A percentile compares a stretch with the other conserved stretches of the same genome.
Evolutionary conservation across 345 rosid species (phyloP).

Genomic region (Syzygium oleosum): DNA sequence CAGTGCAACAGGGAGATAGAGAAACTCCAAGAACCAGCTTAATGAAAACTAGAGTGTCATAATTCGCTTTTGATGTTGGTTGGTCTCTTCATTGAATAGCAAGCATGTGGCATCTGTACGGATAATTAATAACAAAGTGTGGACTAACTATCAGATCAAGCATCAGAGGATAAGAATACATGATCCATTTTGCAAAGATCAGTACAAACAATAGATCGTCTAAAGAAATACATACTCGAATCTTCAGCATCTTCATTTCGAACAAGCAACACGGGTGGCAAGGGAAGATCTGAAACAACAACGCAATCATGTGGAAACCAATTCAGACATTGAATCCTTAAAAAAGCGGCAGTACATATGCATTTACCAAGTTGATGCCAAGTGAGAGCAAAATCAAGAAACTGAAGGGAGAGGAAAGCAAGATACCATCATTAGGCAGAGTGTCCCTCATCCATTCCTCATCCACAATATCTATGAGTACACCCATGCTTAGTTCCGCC

Average conservation of each 20-base stretch:
- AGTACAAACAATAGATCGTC: neutral
- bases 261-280: slow-evolving; percentile 69
- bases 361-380: neutral
- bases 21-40: neutral
- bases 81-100: neutral
- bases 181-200: neutral
- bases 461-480: slow-evolving; percentile 84
- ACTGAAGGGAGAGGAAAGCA: neutral
- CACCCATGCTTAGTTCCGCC: slow-evolving; percentile 69
- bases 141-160: neutral
- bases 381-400: neutral
- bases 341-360: neutral
- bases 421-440: slow-evolving; percentile 77
- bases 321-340: neutral
- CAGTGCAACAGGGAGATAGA: neutral
- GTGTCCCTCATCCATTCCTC: slow-evolving; percentile 98
- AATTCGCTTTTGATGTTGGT: neutral
- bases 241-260: slow-evolving; percentile 86
- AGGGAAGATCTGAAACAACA: slow-evolving; percentile 55
- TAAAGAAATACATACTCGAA: slow-evolving; percentile 42
- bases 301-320: neutral
- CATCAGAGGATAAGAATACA: neutral
- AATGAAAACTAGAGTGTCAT: neutral
- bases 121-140: neutral
- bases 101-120: neutral